Base-by-base conservation (phyloP, 805 yeast genomes). In the Yarrowia osloensis region DNA sequence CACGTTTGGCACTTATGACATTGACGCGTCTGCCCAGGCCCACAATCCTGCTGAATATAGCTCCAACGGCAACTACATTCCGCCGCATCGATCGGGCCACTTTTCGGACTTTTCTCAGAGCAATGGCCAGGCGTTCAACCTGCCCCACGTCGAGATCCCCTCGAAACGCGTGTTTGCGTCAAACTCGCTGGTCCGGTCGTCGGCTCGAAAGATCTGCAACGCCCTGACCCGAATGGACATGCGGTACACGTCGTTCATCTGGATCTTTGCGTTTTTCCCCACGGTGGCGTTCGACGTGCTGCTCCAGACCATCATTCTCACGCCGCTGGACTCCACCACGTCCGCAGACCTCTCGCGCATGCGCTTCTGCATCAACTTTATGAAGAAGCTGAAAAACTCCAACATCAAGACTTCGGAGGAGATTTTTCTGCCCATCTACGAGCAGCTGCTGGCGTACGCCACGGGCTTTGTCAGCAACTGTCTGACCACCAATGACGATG, bases 261-360 rank as follows among this genome's bases (percentile, higher is more conserved):
- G 65, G 65, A 57, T 57, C 19, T 57, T 39, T 7, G 65, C 50
- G 37, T 57, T 57, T 8, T 57, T 57, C 15, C 65, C 65, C 15
- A 17, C 19, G 15, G 28, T 42, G 1, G 65, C 65, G 13, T 57
- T 57, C 22, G 47, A 39, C 11, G 50, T 29, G 21, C 37, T 57
- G 7, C 15, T 57, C 13, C 65, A 57, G 65, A 42, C 50, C 12
- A 28, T 57, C 19, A 42, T 42, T 8, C 22, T 57, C 28, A 39
- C 47, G 0, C 65, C 65, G 2, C 26, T 28, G 28, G 65, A 57
- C 28, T 39, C 47, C 2, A 42, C 50, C 2, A 28, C 49, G 11
- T 29, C 50, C 1, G 65, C 65, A 1, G 65, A 57, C 13, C 24
- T 57, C 26, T 40, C 50, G 3, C 26, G 50, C n/a, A 57, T 57